Percentiles rank a stretch among this genome's conserved stretches.
phyloP scores from a whole-genome alignment of 2,329 filamentous ascomycete species.

The Tolypocladium nubicola region DNA sequence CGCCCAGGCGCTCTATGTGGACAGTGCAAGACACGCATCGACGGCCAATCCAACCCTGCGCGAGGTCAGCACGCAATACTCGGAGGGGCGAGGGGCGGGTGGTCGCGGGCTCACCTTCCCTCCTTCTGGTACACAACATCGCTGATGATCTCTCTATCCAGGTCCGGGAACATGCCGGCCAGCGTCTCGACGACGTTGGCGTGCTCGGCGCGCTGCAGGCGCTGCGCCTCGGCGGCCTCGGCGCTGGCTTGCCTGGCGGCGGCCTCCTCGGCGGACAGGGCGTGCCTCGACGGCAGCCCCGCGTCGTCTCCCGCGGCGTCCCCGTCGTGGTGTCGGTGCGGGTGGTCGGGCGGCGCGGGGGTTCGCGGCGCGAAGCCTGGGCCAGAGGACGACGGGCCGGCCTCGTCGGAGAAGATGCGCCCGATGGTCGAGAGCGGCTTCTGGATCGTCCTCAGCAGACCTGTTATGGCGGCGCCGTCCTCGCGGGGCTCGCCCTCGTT shows the following conservation, averaged over 20 bases:
- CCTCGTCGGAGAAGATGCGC: slow-evolving; percentile 76
- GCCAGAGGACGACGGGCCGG: slow-evolving; percentile 25
- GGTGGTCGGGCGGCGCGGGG: slow-evolving; percentile 22
- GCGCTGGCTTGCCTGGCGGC: slow-evolving; percentile 85
- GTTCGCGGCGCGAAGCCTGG: slow-evolving; percentile 24
- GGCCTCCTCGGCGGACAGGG: slow-evolving; percentile 69
- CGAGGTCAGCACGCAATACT: slow-evolving; percentile 1
- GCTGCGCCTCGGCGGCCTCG: slow-evolving; percentile 76
- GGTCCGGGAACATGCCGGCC: slow-evolving; percentile 90
- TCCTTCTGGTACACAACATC: slow-evolving; percentile 95
- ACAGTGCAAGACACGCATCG: slow-evolving; percentile 70
- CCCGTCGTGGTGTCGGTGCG: slow-evolving; percentile 16
- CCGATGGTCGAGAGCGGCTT: slow-evolving; percentile 85
- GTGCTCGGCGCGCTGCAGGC: slow-evolving; percentile 77
- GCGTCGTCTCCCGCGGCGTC: slow-evolving; percentile 3
- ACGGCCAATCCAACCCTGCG: slow-evolving; percentile 71
- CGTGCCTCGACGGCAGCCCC: slow-evolving; percentile 26
- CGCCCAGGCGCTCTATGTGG: slow-evolving; percentile 20
- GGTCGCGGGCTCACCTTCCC: slow-evolving; percentile 57
- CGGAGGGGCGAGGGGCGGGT: not conserved
- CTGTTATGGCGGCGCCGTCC: slow-evolving; percentile 72
- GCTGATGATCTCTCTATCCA: slow-evolving; percentile 89
- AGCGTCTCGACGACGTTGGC: slow-evolving; percentile 87
- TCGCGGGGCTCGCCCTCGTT: slow-evolving; percentile 47
- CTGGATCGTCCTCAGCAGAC: slow-evolving; percentile 82